Conservation (phyloP, 2,329 filamentous ascomycete species). For the Eutypa lata region DNA sequence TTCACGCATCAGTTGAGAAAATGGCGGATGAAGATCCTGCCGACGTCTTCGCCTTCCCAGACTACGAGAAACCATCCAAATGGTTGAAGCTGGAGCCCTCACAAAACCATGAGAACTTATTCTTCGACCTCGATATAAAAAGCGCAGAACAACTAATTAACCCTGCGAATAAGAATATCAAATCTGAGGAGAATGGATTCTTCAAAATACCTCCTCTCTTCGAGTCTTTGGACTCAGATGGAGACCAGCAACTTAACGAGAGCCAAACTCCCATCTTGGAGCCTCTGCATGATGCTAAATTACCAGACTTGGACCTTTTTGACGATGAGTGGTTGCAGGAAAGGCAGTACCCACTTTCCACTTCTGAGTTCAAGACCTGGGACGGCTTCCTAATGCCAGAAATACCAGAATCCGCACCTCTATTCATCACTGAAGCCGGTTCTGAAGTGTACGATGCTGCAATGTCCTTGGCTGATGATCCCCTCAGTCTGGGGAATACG, state of each 20-base stretch:
- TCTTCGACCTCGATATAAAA: slow-evolving; percentile 42
- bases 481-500: slow-evolving; percentile 34
- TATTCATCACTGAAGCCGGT: slow-evolving; percentile 68
- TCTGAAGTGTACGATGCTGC: slow-evolving; percentile 64
- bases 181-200: slow-evolving; percentile 29
- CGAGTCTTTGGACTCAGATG: slow-evolving; percentile 6
- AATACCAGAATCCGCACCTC: slow-evolving; percentile 37
- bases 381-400: slow-evolving; percentile 55
- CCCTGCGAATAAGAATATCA: slow-evolving; percentile 5
- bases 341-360: slow-evolving; percentile 26
- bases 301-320: slow-evolving; percentile 24
- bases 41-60: slow-evolving; percentile 61
- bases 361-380: slow-evolving; percentile 61
- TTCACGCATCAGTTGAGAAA: slow-evolving; percentile 4
- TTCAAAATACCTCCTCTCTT: slow-evolving; percentile 39
- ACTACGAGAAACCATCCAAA: slow-evolving; percentile 56
- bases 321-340: slow-evolving; percentile 48
- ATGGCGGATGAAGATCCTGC: slow-evolving; percentile 44
- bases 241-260: slow-evolving; percentile 5
- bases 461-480: slow-evolving; percentile 40
- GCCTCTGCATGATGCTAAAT: slow-evolving; percentile 20
- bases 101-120: slow-evolving; percentile 25
- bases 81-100: slow-evolving; percentile 37
- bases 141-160: slow-evolving; percentile 20
- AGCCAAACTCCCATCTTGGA: slow-evolving; percentile 4